Conservation (phyloP, 345 rosid species). For the Corchorus olitorius region DNA sequence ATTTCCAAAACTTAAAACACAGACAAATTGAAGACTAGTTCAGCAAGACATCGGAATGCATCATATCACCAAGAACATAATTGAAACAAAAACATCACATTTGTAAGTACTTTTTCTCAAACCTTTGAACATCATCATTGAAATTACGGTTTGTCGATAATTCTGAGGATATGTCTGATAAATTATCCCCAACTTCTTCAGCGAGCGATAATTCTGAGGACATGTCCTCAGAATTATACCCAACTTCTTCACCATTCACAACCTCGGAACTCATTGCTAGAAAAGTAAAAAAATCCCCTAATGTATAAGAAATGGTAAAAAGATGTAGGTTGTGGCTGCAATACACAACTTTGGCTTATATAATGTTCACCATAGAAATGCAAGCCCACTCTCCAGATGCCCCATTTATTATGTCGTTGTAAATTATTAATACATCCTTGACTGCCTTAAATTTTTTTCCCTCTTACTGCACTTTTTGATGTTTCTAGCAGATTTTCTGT, state of each 20-base stretch:
- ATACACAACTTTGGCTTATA: neutral
- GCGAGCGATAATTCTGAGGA: too few relatives aligned
- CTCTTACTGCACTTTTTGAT: neutral
- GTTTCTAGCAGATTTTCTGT: neutral
- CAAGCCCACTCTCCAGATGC: neutral
- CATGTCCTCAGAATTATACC: too few relatives aligned
- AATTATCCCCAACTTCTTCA: neutral
- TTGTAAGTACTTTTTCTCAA: neutral
- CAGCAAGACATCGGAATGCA: neutral
- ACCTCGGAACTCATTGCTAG: neutral
- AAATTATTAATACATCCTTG: neutral
- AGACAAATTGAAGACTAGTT: neutral
- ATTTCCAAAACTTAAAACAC: neutral
- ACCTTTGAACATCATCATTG: neutral
- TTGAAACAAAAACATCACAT: neutral
- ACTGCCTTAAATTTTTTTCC: neutral
- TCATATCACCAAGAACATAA: neutral
- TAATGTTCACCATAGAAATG: neutral
- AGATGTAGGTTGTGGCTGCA: slow-evolving; percentile 4
- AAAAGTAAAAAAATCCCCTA: neutral
- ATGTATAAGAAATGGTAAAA: neutral
- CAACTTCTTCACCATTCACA: neutral
- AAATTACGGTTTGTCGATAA: neutral
- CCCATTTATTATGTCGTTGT: neutral
- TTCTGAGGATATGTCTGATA: neutral